These are phyloP conservation scores for Eucalyptus melliodora DNA, from an alignment of 345 rosid species.

Conservation along the genomic window DNA sequence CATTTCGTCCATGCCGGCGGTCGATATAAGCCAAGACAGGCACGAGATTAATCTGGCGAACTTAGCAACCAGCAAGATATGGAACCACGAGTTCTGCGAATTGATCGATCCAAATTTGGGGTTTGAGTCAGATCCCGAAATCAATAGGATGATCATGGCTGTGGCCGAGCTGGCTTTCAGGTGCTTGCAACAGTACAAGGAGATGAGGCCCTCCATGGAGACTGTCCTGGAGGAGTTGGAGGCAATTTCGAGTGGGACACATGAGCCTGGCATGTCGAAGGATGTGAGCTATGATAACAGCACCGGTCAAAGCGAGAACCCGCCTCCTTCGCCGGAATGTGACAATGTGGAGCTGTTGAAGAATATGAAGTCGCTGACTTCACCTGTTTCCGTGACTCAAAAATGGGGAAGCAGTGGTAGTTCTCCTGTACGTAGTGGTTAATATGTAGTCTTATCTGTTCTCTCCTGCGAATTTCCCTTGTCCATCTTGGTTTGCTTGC, in stretches of 20 bases:
- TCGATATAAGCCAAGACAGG: too few relatives aligned
- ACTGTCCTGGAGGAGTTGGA: slow-evolving; percentile 28
- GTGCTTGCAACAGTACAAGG: slow-evolving; percentile 49
- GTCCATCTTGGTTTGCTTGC: not conserved
- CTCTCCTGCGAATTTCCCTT: not conserved
- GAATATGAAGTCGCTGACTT: slow-evolving; percentile 13
- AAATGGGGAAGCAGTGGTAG: slow-evolving; percentile 38
- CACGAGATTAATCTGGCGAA: too few relatives aligned
- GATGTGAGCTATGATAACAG: not conserved
- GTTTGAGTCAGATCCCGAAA: too few relatives aligned
- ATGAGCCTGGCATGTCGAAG: not conserved
- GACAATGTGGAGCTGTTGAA: slow-evolving; percentile 19
- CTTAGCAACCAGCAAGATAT: too few relatives aligned
- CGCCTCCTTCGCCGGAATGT: slow-evolving; percentile 4
- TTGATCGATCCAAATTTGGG: too few relatives aligned
- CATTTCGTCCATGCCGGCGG: too few relatives aligned
- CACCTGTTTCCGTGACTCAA: slow-evolving; percentile 46
- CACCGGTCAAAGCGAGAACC: not conserved
- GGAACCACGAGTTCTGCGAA: too few relatives aligned
- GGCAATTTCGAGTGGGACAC: slow-evolving; percentile 1
- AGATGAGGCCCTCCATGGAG: slow-evolving; percentile 50
- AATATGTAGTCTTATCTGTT: not conserved
- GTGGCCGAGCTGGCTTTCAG: not conserved
- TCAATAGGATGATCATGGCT: too few relatives aligned
- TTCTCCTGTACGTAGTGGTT: slow-evolving; percentile 25